Percentiles rank a stretch among this genome's conserved stretches.
phyloP scores from a whole-genome alignment of 2,329 filamentous ascomycete species.

The Aspergillus ochraceus region DNA sequence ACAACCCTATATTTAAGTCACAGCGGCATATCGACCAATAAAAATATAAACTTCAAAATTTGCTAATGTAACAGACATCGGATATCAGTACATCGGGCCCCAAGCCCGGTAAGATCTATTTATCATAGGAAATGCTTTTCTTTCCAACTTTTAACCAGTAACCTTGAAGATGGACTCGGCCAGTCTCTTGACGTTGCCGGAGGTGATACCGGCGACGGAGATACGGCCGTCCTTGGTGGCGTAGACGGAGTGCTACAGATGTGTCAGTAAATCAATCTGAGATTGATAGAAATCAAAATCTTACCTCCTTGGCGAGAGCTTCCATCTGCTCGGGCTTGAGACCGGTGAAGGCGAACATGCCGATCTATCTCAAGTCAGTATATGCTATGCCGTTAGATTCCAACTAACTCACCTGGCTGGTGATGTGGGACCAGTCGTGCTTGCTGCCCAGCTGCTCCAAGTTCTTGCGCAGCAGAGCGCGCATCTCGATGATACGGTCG shows the following conservation, averaged over 20 bases:
- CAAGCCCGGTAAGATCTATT: constrained; percentile 15
- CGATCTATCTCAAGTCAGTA: constrained; percentile 59
- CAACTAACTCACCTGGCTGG: constrained; percentile 62
- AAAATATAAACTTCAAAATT: constrained; percentile 10
- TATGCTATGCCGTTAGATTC: not conserved
- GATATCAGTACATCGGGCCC: constrained; percentile 23
- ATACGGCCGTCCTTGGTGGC: constrained; percentile 74
- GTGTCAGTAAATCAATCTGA: constrained; percentile 10
- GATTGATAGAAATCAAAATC: constrained; percentile 17
- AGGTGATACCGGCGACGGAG: constrained; percentile 51
- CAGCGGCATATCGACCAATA: not conserved
- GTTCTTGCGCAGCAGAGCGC: constrained; percentile 88
- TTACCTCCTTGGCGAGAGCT: constrained; percentile 77
- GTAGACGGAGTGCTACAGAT: constrained; percentile 80
- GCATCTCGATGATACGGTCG: constrained; percentile 98
- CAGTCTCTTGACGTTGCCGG: constrained; percentile 51
- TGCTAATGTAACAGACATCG: constrained; percentile 24
- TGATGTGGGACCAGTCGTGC: constrained; percentile 99
- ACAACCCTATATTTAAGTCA: no score
- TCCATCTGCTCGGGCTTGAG: constrained; percentile 91
- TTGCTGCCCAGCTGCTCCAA: constrained; percentile 92
- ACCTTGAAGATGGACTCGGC: constrained; percentile 54
- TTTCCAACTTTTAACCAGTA: constrained; percentile 40
- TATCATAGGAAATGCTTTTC: constrained; percentile 11
- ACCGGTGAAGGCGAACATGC: constrained; percentile 99